These are phyloP conservation scores for Cordyceps cateniannulata DNA, from an alignment of 2,329 filamentous ascomycete genomes.

Conservation along the genomic window DNA sequence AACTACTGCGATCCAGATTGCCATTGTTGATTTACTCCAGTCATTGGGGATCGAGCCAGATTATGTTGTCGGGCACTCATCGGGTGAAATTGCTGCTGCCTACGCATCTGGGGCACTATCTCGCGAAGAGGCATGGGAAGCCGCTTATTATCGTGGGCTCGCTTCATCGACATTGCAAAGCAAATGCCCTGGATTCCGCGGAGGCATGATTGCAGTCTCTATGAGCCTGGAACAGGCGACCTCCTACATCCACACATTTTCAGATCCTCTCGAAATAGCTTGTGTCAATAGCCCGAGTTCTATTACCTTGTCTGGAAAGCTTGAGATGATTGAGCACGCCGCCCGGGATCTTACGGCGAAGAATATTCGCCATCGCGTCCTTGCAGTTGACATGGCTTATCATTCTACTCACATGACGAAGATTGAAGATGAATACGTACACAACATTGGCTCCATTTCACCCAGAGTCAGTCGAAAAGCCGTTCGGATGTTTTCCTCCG, in stretches of 20 bases:
- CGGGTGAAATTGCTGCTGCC: conserved; percentile 41
- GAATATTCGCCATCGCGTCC: conserved; percentile 27
- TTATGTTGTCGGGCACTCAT: conserved; percentile 38
- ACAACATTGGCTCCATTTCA: conserved; percentile 20
- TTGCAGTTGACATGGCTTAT: conserved; percentile 35
- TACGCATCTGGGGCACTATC: conserved; percentile 32
- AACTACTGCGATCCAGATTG: conserved; percentile 36
- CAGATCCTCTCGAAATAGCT: conserved; percentile 28
- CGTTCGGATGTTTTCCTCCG: conserved; percentile 35
- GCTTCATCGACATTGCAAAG: conserved; percentile 24
- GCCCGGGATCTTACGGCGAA: conserved; percentile 24
- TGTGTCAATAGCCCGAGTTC: conserved; percentile 39
- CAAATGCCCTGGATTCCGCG: conserved; percentile 24
- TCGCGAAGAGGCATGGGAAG: conserved; percentile 32
- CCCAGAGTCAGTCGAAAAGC: neutral
- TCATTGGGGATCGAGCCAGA: conserved; percentile 27
- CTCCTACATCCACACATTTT: conserved; percentile 20
- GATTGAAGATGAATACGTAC: conserved; percentile 30
- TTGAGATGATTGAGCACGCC: conserved; percentile 25
- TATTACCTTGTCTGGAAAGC: conserved; percentile 37
- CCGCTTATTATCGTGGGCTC: conserved; percentile 36
- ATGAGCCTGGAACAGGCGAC: conserved; percentile 24
- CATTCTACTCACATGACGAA: conserved; percentile 39
- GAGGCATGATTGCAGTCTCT: conserved; percentile 37
- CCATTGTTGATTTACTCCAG: conserved; percentile 33